Percentiles rank a stretch among this genome's conserved stretches.
phyloP scores from a whole-genome alignment of 2,329 filamentous ascomycete species.

The Fulvia fulva region DNA sequence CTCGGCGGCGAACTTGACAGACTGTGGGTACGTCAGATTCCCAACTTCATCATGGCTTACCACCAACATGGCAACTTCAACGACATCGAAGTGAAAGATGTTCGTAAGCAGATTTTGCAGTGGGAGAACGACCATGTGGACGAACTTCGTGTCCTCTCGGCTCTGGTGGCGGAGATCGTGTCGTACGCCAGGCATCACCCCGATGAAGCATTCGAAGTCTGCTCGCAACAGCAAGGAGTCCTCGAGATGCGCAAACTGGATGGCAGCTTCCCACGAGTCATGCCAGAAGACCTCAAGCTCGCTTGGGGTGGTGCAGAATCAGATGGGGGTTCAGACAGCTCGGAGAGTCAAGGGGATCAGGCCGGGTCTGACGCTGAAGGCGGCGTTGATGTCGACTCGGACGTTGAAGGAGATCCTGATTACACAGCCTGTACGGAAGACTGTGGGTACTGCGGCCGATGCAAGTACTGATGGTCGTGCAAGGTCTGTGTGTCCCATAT shows the following conservation, averaged over 20 bases:
- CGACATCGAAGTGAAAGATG: constrained; percentile 39
- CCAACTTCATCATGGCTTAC: constrained; percentile 51
- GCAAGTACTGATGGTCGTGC: too few species aligned
- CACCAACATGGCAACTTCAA: constrained; percentile 45
- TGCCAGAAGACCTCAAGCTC: constrained; percentile 5
- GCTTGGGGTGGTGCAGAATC: constrained; percentile 5
- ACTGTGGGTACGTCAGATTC: constrained; percentile 51
- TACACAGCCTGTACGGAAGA: constrained; percentile 16
- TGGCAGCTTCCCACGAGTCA: constrained; percentile 1
- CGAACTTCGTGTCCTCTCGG: constrained; percentile 27
- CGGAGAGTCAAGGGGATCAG: not conserved
- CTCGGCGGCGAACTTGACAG: constrained; percentile 42
- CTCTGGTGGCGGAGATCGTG: constrained; percentile 33
- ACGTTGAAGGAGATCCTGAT: constrained; percentile 12
- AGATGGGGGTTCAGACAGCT: not conserved
- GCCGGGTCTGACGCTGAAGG: constrained; percentile 5
- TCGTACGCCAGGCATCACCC: constrained; percentile 23
- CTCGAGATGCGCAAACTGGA: constrained; percentile 35
- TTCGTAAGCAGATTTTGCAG: constrained; percentile 33
- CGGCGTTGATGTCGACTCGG: constrained; percentile 7
- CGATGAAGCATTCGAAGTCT: constrained; percentile 33
- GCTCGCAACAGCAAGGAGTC: constrained; percentile 26
- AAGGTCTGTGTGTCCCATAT: too few species aligned
- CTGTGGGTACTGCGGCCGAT: constrained; percentile 5
- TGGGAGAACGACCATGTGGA: constrained; percentile 44